Conservation (phyloP, 2,329 filamentous ascomycete species). For the Hirsutella thompsonii region DNA sequence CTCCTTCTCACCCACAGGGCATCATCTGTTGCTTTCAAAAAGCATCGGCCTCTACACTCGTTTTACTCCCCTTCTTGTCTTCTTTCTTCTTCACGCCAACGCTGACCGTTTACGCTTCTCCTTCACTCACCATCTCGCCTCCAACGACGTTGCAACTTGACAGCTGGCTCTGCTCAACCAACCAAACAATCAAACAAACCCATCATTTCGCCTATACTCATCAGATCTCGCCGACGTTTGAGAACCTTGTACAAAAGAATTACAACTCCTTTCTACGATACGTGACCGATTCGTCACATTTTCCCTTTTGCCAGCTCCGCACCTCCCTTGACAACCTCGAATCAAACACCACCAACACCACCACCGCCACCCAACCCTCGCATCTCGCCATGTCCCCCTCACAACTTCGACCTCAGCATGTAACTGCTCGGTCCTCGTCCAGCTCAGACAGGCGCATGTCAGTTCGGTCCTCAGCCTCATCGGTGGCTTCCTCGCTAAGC, state of each 20-base stretch:
- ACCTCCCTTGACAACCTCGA: too few relatives aligned
- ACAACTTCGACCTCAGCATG: not conserved
- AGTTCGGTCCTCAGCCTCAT: constrained; percentile 27
- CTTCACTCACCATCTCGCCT: too few relatives aligned
- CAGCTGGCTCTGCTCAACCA: too few relatives aligned
- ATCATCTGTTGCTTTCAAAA: not conserved
- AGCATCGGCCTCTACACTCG: not conserved
- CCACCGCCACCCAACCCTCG: not conserved
- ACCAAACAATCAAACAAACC: not conserved
- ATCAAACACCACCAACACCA: not conserved
- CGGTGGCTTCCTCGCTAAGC: constrained; percentile 23
- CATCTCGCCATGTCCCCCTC: not conserved
- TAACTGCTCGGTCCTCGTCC: not conserved
- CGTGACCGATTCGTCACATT: too few relatives aligned
- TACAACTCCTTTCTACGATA: too few relatives aligned
- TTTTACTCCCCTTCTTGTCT: not conserved
- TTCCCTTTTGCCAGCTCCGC: too few relatives aligned
- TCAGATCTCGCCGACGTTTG: too few relatives aligned
- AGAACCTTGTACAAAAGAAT: too few relatives aligned
- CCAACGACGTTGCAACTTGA: too few relatives aligned
- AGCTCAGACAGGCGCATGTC: constrained; percentile 16
- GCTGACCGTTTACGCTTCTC: too few relatives aligned
- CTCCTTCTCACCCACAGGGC: not conserved
- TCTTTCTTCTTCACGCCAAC: too few relatives aligned
- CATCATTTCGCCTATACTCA: not conserved